Evolutionary conservation across 768 basidiomycete genomes (phyloP).

Genomic region (Mycena maculata): DNA sequence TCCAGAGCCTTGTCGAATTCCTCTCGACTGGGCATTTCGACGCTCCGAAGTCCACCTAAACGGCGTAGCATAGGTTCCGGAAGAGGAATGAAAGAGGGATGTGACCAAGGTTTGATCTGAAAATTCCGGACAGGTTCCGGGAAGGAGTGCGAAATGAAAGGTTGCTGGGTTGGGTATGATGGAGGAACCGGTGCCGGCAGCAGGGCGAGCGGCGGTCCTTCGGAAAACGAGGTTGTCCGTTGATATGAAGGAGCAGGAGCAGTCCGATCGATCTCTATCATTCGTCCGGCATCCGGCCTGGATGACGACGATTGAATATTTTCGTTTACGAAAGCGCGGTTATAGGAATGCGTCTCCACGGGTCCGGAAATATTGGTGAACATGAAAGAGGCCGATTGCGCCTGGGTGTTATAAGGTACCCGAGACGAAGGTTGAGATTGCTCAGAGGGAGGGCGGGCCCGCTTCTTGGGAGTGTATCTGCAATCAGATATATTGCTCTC

Average conservation of each 20-base stretch:
- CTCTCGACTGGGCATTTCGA: slow-evolving; percentile 69
- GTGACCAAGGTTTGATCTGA: slow-evolving; percentile 68
- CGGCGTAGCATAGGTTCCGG: slow-evolving; percentile 66
- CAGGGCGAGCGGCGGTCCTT: slow-evolving; percentile 38
- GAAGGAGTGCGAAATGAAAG: slow-evolving; percentile 60
- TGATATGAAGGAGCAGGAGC: slow-evolving; percentile 10
- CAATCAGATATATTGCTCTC: slow-evolving; percentile 65
- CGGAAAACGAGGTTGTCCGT: slow-evolving; percentile 16
- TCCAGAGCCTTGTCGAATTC: slow-evolving; percentile 63
- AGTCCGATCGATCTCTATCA: slow-evolving; percentile 25
- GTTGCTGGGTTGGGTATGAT: slow-evolving; percentile 41
- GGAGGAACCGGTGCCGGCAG: slow-evolving; percentile 40
- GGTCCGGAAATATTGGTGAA: slow-evolving; percentile 34
- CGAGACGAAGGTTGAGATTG: slow-evolving; percentile 17
- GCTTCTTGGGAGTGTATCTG: slow-evolving; percentile 80
- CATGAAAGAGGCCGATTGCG: slow-evolving; percentile 36
- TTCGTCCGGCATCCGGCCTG: background rate
- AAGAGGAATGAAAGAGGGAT: slow-evolving; percentile 69
- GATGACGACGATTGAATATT: slow-evolving; percentile 10
- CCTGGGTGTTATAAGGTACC: slow-evolving; percentile 35
- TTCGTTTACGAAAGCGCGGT: slow-evolving; percentile 31
- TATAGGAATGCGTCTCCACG: slow-evolving; percentile 18
- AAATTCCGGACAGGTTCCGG: slow-evolving; percentile 52
- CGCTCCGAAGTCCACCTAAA: slow-evolving; percentile 62
- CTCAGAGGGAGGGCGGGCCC: slow-evolving; percentile 62